Percentiles rank a stretch among this genome's conserved stretches.
phyloP scores from a whole-genome alignment of 176 grass and related monocot genomes.

The Cymbopogon citratus region DNA sequence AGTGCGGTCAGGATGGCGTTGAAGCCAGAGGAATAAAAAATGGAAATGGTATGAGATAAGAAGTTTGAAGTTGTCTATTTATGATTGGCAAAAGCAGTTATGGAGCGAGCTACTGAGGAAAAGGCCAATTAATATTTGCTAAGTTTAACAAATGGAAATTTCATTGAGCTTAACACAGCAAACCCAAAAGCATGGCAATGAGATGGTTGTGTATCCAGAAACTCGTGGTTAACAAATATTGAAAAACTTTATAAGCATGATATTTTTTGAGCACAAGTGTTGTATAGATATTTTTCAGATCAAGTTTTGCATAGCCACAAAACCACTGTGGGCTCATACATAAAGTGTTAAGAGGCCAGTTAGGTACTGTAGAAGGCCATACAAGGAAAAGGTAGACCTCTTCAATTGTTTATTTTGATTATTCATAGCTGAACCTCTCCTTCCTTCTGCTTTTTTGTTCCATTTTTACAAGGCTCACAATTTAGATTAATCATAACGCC shows the following conservation, averaged over 20 bases:
- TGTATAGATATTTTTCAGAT: neutral
- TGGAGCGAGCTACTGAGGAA: neutral
- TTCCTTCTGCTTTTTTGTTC: neutral
- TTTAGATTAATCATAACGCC: neutral
- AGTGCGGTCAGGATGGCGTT: slow-evolving; percentile 7
- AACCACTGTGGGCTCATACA: neutral
- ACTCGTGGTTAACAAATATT: neutral
- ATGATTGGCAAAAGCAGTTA: neutral
- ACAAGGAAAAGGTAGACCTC: neutral
- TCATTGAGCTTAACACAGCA: slow-evolving; percentile 5
- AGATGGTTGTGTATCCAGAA: neutral
- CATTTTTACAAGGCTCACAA: neutral
- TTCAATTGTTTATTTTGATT: neutral
- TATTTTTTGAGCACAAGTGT: neutral
- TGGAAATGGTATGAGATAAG: neutral
- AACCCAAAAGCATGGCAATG: slow-evolving; percentile 10
- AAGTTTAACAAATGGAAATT: neutral
- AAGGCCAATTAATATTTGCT: neutral
- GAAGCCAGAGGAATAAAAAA: slow-evolving; percentile 7
- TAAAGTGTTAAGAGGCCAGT: neutral
- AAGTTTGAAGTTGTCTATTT: slow-evolving; percentile 1
- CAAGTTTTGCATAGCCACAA: neutral
- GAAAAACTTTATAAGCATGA: neutral
- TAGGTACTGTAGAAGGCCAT: neutral
- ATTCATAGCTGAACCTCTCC: neutral